Evolutionary conservation across 306 rosid genomes (phyloP).

Genomic region (Comarum palustre): DNA sequence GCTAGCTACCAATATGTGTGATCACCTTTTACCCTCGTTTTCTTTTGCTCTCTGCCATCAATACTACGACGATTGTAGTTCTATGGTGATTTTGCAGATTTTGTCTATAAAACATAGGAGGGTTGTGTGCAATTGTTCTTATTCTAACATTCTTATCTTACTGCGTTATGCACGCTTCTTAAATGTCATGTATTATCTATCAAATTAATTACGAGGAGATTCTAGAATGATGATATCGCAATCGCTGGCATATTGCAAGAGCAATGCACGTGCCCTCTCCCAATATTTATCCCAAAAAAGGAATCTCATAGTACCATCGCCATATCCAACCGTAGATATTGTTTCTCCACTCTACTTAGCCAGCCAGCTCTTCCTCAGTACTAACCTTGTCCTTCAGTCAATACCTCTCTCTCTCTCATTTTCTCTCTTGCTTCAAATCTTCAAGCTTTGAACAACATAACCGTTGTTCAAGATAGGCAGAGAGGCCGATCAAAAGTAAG

Average conservation of each 20-base stretch:
- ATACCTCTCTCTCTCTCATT: constrained; percentile 14
- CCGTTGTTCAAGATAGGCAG: neutral
- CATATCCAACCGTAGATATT: constrained; percentile 41
- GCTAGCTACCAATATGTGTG: neutral
- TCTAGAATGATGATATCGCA: no score
- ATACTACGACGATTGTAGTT: neutral
- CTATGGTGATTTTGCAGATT: neutral
- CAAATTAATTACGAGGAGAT: neutral
- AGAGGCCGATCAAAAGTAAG: neutral
- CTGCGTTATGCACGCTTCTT: no score
- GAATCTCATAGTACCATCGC: constrained; percentile 43
- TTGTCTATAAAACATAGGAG: neutral
- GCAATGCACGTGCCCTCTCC: constrained; percentile 25
- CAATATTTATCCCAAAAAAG: constrained; percentile 16
- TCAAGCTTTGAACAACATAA: neutral
- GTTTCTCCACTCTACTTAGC: constrained; percentile 28
- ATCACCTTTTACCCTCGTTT: neutral
- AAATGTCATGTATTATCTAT: neutral
- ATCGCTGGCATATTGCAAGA: constrained; percentile 12
- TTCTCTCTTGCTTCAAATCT: neutral
- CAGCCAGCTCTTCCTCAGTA: neutral
- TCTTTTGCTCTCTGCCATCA: constrained; percentile 11
- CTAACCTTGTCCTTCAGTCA: constrained; percentile 13
- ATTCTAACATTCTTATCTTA: neutral
- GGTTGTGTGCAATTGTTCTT: neutral